Evolutionary conservation across 352 stramenopile species (phyloP), one percentile per base, ranked within the genome.

Genomic region (Phytophthora fragariaefolia): DNA sequence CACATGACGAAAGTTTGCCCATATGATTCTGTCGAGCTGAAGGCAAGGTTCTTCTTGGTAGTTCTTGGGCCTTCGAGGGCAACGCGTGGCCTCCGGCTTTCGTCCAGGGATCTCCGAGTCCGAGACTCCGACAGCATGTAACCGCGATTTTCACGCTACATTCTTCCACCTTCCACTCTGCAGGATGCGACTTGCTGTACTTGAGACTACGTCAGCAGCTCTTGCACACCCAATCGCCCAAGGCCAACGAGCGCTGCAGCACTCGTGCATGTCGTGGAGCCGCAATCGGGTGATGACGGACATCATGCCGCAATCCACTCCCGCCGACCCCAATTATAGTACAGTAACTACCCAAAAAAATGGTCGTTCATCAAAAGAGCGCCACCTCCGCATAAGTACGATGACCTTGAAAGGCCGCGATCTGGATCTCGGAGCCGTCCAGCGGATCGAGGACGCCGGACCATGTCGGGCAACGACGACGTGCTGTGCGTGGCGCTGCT

Each of bases 401-500:
- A n/a, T n/a, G 20, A 54, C 58, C 58, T 12, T 40, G 66, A 74
- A 75, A 72, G 51, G 68, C 73, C 61, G 55, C 50, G 54, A 71
- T 61, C 64, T 18, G 20, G 22, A 28, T 55, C 32, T 45, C 20
- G 10, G 56, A 60, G 18, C 34, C 34, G 34, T 17, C 18, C 34
- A 43, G 7, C 28, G 12, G 28, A 43, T 5, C 13, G n/a, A 17
- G 12, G 34, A 22, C 22, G 27, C 34, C 15, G 6, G n/a, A 55
- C 17, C 38, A 77, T 77, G 69, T 32, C 54, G 43, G 28, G 32
- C 27, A 58, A 36, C n/a, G 80, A 93, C 62, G 82, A 93, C 54
- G 45, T 71, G 7, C 53, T 85, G 63, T 89, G 80, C 58, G 74
- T 89, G 43, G 80, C 79, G 34, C 56, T 91, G 60, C 80, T 91